A percentile compares a stretch with the other conserved stretches of the same genome.
Conservation (phyloP, 441 rosid species). For the Adansonia gregorii region DNA sequence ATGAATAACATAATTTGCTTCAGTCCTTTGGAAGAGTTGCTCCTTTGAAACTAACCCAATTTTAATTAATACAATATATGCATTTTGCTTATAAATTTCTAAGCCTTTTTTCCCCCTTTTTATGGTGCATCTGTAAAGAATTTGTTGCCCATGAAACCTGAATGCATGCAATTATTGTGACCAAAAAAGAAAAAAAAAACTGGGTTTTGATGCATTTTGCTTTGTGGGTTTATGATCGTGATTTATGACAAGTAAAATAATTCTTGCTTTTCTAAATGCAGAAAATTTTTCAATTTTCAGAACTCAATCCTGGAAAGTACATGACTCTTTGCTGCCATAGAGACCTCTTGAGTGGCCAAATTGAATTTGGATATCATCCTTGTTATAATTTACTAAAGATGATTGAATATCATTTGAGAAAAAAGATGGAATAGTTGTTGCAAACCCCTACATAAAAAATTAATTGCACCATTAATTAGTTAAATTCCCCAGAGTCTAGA, state of each 20-base stretch:
- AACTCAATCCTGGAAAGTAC: background rate
- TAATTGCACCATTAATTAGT: conserved; percentile 10
- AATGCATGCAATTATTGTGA: background rate
- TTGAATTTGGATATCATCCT: background rate
- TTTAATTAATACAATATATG: background rate
- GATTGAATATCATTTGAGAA: background rate
- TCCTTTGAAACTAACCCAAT: background rate
- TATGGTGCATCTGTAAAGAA: background rate
- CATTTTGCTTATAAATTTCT: background rate
- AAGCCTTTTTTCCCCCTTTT: background rate
- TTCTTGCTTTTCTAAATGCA: background rate
- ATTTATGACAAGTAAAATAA: background rate
- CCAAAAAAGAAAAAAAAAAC: no score
- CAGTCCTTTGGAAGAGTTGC: background rate
- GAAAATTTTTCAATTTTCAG: background rate
- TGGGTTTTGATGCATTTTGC: background rate
- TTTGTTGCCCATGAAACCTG: background rate
- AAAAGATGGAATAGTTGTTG: background rate
- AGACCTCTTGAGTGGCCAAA: background rate
- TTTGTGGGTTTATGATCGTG: background rate
- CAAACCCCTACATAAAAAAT: background rate
- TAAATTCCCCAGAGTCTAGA: background rate
- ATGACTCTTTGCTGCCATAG: background rate
- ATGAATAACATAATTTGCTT: background rate
- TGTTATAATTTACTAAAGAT: background rate